phyloP scores from a whole-genome alignment of 768 basidiomycete species.

The Amyloporia xantha region DNA sequence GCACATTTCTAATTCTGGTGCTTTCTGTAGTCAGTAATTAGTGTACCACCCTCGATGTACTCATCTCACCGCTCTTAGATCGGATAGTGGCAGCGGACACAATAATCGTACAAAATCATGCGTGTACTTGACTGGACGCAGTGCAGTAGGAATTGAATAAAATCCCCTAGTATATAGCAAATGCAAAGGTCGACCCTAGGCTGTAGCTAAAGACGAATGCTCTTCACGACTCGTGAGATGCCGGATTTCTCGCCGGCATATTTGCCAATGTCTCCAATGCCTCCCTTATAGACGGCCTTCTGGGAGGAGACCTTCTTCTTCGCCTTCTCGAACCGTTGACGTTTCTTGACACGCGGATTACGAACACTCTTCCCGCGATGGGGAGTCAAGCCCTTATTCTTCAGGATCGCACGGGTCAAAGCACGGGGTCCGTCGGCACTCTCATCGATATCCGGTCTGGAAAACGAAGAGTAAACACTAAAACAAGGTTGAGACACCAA shows the following conservation, averaged over 20 bases:
- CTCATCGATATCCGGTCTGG: constrained; percentile 30
- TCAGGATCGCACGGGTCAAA: constrained; percentile 84
- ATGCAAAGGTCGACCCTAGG: neutral
- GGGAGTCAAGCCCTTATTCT: constrained; percentile 93
- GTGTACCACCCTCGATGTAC: neutral
- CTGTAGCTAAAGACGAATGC: constrained; percentile 49
- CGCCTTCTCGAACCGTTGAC: constrained; percentile 88
- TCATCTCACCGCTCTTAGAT: neutral
- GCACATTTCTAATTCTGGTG: neutral
- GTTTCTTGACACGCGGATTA: constrained; percentile 97
- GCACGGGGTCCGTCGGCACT: constrained; percentile 70
- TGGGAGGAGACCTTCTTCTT: constrained; percentile 88
- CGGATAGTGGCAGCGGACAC: neutral
- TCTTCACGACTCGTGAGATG: constrained; percentile 87
- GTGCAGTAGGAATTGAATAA: neutral
- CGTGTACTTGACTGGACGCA: neutral
- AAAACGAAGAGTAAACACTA: neutral
- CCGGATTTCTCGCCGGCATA: constrained; percentile 93
- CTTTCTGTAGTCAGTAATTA: neutral
- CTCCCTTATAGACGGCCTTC: constrained; percentile 90
- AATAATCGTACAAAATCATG: neutral
- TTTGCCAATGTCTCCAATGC: constrained; percentile 53
- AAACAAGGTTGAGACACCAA: neutral
- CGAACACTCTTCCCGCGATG: constrained; percentile 82
- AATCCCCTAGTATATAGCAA: neutral